Evolutionary conservation across 2,329 filamentous ascomycete genomes (phyloP).

Genomic region (Ambrosiella beaveri): DNA sequence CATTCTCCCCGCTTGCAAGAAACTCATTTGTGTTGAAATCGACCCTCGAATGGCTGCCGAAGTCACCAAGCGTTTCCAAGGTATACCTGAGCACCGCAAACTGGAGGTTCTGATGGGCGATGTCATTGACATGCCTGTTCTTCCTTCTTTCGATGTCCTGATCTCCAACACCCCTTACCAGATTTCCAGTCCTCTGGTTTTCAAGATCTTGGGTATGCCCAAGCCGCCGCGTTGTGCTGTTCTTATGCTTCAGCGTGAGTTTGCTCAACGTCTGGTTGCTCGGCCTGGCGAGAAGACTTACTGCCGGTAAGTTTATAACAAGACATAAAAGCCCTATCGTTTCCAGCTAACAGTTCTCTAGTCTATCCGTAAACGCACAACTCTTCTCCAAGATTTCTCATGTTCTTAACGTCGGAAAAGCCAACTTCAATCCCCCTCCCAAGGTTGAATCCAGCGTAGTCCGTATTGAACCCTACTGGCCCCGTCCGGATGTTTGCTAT

Average conservation of each 20-base stretch:
- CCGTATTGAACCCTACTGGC: constrained; percentile 66
- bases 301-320: constrained; percentile 32
- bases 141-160: constrained; percentile 63
- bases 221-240: constrained; percentile 70
- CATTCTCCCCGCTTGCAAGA: constrained; percentile 75
- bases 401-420: constrained; percentile 86
- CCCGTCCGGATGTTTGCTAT: constrained; percentile 72
- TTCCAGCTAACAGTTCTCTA: neutral
- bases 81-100: constrained; percentile 65
- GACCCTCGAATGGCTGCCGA: constrained; percentile 95
- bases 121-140: constrained; percentile 67
- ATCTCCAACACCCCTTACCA: constrained; percentile 54
- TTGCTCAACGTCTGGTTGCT: constrained; percentile 77
- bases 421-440: constrained; percentile 92
- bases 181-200: constrained; percentile 84
- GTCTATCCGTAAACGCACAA: constrained; percentile 77
- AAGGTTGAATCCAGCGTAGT: constrained; percentile 86
- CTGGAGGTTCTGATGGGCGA: constrained; percentile 82
- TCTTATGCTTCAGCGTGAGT: constrained; percentile 95
- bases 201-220: constrained; percentile 67
- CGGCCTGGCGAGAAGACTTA: constrained; percentile 79
- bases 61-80: constrained; percentile 83
- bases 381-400: constrained; percentile 55
- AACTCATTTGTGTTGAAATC: constrained; percentile 69
- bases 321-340: neutral